phyloP scores from a whole-genome alignment of 2,329 filamentous ascomycete species.

The Pseudocercospora crystallina region DNA sequence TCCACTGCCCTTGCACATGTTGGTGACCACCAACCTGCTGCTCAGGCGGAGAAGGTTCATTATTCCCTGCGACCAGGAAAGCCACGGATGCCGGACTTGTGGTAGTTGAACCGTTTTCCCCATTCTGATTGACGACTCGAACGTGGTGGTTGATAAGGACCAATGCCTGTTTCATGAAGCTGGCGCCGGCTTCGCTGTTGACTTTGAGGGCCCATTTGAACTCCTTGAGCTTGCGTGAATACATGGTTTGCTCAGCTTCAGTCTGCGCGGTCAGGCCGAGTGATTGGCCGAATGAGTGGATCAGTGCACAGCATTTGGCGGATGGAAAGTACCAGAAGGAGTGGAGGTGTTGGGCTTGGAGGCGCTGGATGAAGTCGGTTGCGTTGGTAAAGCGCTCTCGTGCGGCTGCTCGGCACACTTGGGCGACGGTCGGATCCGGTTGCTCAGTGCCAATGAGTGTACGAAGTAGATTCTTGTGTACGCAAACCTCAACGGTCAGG shows the following conservation, averaged over 20 bases:
- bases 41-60: slow-evolving; percentile 12
- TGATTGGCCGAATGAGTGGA: slow-evolving; percentile 44
- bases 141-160: slow-evolving; percentile 22
- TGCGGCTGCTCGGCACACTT: slow-evolving; percentile 45
- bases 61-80: not conserved
- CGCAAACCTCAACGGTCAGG: slow-evolving; percentile 47
- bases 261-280: slow-evolving; percentile 38
- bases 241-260: slow-evolving; percentile 37
- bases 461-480: slow-evolving; percentile 45
- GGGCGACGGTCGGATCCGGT: slow-evolving; percentile 34
- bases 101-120: slow-evolving; percentile 12
- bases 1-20: slow-evolving; percentile 4
- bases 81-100: slow-evolving; percentile 18
- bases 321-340: slow-evolving; percentile 51
- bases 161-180: slow-evolving; percentile 45
- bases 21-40: slow-evolving; percentile 10
- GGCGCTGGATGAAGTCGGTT: slow-evolving; percentile 46
- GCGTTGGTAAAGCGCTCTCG: slow-evolving; percentile 44
- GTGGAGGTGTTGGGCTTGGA: slow-evolving; percentile 47
- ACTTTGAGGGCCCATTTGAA: slow-evolving; percentile 45
- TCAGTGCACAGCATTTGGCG: slow-evolving; percentile 44
- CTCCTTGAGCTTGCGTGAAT: slow-evolving; percentile 40
- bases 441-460: slow-evolving; percentile 26
- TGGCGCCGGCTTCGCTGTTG: slow-evolving; percentile 42
- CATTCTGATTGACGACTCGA: slow-evolving; percentile 12